Base-by-base conservation (phyloP, 202 grass and related monocot species). In the Bolboschoenoplectus hybrid region DNA sequence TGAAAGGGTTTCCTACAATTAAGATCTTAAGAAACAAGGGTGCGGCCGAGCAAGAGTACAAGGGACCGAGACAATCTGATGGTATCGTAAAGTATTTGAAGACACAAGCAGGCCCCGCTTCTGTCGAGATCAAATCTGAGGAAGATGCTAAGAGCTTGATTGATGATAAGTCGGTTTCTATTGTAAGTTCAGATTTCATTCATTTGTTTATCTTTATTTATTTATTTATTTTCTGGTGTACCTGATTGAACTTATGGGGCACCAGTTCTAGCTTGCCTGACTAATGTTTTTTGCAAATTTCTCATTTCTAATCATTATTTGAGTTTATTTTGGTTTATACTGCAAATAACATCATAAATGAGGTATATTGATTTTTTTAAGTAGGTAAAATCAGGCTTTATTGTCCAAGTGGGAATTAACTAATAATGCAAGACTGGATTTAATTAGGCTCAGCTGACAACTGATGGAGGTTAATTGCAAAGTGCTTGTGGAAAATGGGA, bases 11-110 rank as follows among this genome's bases (percentile, higher is more conserved):
- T 70, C 97, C 97, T 3, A 87, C 86, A 85, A 88, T 98, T 82
- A 94, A 90, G 80, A 96, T 94, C 85, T 51, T 98, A 16, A 93
- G 84, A 84, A 88, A 96, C 20, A 80, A 86, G 61, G 97, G 91
- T 12, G 86, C 75, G 1, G 58, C 68, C 2, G 63, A 90, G 36
- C 88, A 77, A 19, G 32, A 80, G 40, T 98, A 92, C 1, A 87
- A 88, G 7, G 97, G 97, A 78, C 91, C 89, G 0, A 90, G 93
- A 69, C 87, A 96, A 6, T 88, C 86, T 0, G 90, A 92, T 3
- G 92, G 92, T 46, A 92, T 98, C 19, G 85, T 92, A 57, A 86
- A 91, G 56, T 94, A 94, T 86, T 80, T 98, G 65, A 91, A 85
- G 85, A 96, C 84, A 86, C 93, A 96, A 83, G 86, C 88, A 0